These are phyloP conservation scores for Aspergillus sclerotiicarbonarius DNA, from an alignment of 495 filamentous ascomycete species.

Conservation along the genomic window DNA sequence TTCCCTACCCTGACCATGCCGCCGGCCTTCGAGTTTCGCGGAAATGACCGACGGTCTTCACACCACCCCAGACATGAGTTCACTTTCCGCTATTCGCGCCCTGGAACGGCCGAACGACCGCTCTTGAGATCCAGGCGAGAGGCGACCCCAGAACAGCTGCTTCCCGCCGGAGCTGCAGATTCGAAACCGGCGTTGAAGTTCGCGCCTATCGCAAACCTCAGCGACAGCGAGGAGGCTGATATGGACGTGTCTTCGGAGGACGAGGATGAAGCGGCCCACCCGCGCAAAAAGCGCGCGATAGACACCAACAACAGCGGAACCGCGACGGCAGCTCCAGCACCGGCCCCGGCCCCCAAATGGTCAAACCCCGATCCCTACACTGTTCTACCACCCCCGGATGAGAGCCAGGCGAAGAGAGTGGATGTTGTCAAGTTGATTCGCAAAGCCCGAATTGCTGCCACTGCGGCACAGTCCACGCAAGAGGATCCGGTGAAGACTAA, in stretches of 20 bases:
- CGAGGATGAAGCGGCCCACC: constrained; percentile 44
- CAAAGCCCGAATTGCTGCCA: constrained; percentile 64
- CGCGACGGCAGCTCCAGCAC: constrained; percentile 16
- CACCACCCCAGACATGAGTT: constrained; percentile 36
- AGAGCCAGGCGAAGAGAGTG: constrained; percentile 62
- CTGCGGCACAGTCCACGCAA: constrained; percentile 33
- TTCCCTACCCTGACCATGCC: constrained; percentile 12
- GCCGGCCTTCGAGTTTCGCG: constrained; percentile 42
- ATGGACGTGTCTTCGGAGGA: constrained; percentile 59
- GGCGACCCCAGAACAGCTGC: constrained; percentile 37
- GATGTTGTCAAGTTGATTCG: constrained; percentile 86
- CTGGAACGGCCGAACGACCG: constrained; percentile 45
- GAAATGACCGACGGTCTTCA: constrained; percentile 30
- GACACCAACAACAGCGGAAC: constrained; percentile 45
- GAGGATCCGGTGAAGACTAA: constrained; percentile 57
- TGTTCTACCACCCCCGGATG: constrained; percentile 69
- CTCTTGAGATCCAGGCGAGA: constrained; percentile 39
- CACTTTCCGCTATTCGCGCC: constrained; percentile 43
- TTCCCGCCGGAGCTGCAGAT: constrained; percentile 20
- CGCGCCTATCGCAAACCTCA: constrained; percentile 56
- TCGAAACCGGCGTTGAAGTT: constrained; percentile 39
- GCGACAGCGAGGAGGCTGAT: constrained; percentile 68
- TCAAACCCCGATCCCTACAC: constrained; percentile 94
- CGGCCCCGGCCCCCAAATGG: constrained; percentile 64
- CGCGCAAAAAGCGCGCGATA: constrained; percentile 49